Conservation (phyloP, 1,284 basidiomycete genomes). For the Trichosporon ovoides region DNA sequence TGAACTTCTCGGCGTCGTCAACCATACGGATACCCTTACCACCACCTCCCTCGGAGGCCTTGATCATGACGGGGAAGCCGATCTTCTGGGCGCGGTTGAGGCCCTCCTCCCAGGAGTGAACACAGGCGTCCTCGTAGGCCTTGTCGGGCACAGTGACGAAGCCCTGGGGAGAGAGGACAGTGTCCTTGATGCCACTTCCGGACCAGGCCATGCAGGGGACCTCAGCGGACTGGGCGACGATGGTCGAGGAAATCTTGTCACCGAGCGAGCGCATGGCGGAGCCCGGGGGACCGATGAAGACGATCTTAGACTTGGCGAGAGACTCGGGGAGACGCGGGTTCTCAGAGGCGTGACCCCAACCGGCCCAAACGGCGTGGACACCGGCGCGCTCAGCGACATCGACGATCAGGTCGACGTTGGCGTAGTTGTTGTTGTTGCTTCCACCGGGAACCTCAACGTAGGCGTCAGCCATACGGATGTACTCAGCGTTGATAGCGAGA, state of each 20-base stretch:
- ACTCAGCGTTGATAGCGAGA: slow-evolving; percentile 91
- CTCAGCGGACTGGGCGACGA: slow-evolving; percentile 92
- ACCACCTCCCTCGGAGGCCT: slow-evolving; percentile 97
- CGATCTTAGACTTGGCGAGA: slow-evolving; percentile 86
- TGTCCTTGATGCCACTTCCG: slow-evolving; percentile 88
- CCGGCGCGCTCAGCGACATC: slow-evolving; percentile 96
- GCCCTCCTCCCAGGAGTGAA: slow-evolving; percentile 84
- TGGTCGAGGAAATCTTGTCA: slow-evolving; percentile 99
- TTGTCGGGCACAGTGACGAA: slow-evolving; percentile 92
- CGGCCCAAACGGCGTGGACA: slow-evolving; percentile 99
- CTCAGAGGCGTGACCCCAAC: slow-evolving; percentile 99
- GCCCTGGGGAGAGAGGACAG: slow-evolving; percentile 75
- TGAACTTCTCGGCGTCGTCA: slow-evolving; percentile 76
- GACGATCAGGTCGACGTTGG: slow-evolving; percentile 98
- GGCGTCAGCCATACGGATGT: slow-evolving; percentile 99
- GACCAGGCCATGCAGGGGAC: slow-evolving; percentile 99
- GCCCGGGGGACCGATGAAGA: slow-evolving; percentile 98
- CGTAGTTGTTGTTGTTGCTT: slow-evolving; percentile 99
- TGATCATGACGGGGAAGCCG: slow-evolving; percentile 99
- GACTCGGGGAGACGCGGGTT: slow-evolving; percentile 97
- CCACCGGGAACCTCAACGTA: slow-evolving; percentile 99
- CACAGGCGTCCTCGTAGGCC: slow-evolving; percentile 84
- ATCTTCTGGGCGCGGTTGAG: slow-evolving; percentile 77
- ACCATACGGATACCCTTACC: slow-evolving; percentile 98
- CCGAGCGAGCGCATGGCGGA: slow-evolving; percentile 98